Conservation (phyloP, 768 basidiomycete species). For the Fomitopsis pulvina region DNA sequence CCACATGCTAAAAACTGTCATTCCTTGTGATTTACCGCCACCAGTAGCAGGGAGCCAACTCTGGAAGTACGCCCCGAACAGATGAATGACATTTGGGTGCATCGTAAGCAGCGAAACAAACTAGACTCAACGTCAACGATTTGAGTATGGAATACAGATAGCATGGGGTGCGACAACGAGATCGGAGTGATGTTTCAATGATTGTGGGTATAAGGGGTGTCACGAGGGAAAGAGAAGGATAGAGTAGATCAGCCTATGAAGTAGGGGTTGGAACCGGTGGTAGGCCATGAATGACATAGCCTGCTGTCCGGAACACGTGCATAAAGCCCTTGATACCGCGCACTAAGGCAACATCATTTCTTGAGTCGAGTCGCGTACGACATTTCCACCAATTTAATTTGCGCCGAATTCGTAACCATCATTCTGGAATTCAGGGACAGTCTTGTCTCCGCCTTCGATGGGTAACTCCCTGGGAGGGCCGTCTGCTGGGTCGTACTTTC, state of each 20-base stretch:
- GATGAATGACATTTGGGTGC: too few species aligned
- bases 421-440: constrained; percentile 14
- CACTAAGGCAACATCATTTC: neutral
- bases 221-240: neutral
- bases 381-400: constrained; percentile 19
- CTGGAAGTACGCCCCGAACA: too few species aligned
- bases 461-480: constrained; percentile 3
- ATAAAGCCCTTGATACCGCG: neutral
- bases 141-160: too few species aligned
- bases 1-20: too few species aligned
- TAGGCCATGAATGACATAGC: neutral
- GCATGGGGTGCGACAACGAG: neutral
- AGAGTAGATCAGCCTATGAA: neutral
- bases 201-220: neutral
- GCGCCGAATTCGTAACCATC: constrained; percentile 8
- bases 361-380: constrained; percentile 21
- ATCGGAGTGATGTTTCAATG: neutral
- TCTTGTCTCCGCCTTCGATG: constrained; percentile 12
- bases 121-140: too few species aligned
- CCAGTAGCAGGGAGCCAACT: too few species aligned
- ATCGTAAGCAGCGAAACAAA: too few species aligned
- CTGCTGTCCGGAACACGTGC: neutral
- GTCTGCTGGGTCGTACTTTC: constrained; percentile 10
- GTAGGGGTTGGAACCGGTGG: neutral
- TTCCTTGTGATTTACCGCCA: too few species aligned